These are phyloP conservation scores for Coleophoma crateriformis DNA, from an alignment of 2,329 filamentous ascomycete genomes.

Conservation along the genomic window DNA sequence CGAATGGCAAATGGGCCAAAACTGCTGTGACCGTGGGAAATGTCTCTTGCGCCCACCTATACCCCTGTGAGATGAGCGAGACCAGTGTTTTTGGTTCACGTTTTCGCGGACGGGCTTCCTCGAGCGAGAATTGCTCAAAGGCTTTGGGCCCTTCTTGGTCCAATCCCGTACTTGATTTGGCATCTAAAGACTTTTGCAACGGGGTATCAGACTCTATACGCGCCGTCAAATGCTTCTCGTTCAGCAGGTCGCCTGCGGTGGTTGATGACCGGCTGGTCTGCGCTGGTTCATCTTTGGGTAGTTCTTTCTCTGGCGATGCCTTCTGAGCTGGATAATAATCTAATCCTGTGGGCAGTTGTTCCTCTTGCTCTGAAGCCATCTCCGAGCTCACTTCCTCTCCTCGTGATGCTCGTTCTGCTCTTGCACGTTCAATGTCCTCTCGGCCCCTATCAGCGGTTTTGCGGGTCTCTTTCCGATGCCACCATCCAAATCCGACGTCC, in stretches of 20 bases:
- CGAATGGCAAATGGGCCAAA: slow-evolving; percentile 58
- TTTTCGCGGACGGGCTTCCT: background rate
- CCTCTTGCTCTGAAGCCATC: slow-evolving; percentile 2
- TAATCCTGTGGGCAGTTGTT: background rate
- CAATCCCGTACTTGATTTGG: slow-evolving; percentile 8
- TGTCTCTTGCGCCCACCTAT: slow-evolving; percentile 60
- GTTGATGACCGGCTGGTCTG: background rate
- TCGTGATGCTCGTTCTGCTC: slow-evolving; percentile 30
- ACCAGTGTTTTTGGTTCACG: slow-evolving; percentile 41
- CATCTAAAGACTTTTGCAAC: slow-evolving; percentile 3
- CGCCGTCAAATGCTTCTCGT: slow-evolving; percentile 1
- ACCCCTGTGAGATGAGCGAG: slow-evolving; percentile 39
- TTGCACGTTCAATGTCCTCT: slow-evolving; percentile 37
- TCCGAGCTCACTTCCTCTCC: slow-evolving; percentile 23
- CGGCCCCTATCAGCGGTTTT: slow-evolving; percentile 53
- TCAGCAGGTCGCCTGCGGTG: slow-evolving; percentile 3
- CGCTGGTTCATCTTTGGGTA: background rate
- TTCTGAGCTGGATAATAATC: background rate
- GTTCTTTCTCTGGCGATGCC: slow-evolving; percentile 1
- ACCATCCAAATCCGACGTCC: slow-evolving; percentile 61
- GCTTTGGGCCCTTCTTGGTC: slow-evolving; percentile 13
- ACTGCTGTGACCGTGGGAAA: slow-evolving; percentile 67
- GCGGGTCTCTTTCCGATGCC: slow-evolving; percentile 55
- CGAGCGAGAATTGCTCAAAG: slow-evolving; percentile 4
- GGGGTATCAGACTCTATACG: no score